Conservation (phyloP, 306 rosid genomes). For the Cucurbita argyrosperma region DNA sequence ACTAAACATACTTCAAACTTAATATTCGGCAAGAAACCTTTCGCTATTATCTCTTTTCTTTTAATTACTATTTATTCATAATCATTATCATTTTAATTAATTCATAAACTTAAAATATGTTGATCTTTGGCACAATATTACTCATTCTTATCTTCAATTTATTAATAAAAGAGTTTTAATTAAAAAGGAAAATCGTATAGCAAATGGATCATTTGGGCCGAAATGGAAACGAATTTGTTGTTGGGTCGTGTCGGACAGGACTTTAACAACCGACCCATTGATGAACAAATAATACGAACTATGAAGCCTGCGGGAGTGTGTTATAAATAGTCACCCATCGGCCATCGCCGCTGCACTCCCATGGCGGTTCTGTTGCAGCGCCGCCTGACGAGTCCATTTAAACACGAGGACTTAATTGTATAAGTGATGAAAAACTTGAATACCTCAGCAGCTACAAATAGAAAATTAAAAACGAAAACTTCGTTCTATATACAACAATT, state of each 20-base stretch:
- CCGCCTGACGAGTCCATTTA: constrained; percentile 76
- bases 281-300: no score
- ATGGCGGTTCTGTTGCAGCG: constrained; percentile 31
- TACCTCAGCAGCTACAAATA: background rate
- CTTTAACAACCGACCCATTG: background rate
- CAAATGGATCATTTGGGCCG: background rate
- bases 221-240: background rate
- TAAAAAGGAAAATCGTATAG: no score
- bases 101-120: no score
- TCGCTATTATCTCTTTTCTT: background rate
- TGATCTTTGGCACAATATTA: no score
- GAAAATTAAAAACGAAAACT: background rate
- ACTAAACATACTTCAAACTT: background rate
- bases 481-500: background rate
- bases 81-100: no score
- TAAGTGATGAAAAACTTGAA: background rate
- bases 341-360: constrained; percentile 42
- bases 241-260: background rate
- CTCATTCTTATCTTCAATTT: no score
- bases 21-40: background rate
- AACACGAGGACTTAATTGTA: constrained; percentile 3
- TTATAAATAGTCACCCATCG: constrained; percentile 15
- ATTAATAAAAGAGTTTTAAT: no score
- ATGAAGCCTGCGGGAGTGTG: background rate
- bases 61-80: no score